phyloP scores from a whole-genome alignment of 2,329 filamentous ascomycete species.

The Aureobasidium sp. region DNA sequence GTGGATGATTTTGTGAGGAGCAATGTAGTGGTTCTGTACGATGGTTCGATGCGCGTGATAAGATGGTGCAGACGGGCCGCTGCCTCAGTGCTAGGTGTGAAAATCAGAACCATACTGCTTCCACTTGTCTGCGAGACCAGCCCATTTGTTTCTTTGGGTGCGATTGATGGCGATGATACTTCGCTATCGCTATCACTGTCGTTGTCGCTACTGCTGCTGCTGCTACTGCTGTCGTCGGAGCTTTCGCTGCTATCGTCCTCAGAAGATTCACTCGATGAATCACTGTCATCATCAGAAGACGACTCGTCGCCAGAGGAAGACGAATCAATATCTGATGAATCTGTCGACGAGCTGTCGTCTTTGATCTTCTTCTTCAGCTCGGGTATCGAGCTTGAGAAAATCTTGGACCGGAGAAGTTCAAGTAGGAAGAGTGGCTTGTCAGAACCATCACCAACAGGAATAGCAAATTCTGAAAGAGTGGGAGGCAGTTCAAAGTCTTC shows the following conservation, averaged over 20 bases:
- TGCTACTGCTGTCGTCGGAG: background rate
- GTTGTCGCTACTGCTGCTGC: background rate
- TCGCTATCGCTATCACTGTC: background rate
- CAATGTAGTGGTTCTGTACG: conserved; percentile 24
- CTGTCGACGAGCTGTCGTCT: background rate
- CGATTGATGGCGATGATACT: conserved; percentile 13
- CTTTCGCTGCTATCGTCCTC: conserved; percentile 25
- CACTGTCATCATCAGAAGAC: conserved; percentile 24
- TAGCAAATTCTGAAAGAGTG: conserved; percentile 39
- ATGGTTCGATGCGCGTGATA: conserved; percentile 38
- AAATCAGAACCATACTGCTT: conserved; percentile 53
- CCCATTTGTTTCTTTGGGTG: background rate
- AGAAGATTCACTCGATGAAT: conserved; percentile 14
- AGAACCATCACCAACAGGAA: conserved; percentile 45
- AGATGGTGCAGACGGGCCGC: conserved; percentile 81
- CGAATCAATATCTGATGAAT: conserved; percentile 8
- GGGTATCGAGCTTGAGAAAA: conserved; percentile 25
- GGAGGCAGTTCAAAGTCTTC: conserved; percentile 51
- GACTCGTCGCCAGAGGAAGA: conserved; percentile 20
- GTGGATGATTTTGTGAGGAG: conserved; percentile 62
- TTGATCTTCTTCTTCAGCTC: background rate
- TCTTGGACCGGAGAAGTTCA: conserved; percentile 57
- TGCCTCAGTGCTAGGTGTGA: conserved; percentile 84
- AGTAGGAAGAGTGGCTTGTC: conserved; percentile 73
- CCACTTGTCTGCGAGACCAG: background rate